These are phyloP conservation scores for Capronia americana DNA, from an alignment of 2,329 filamentous ascomycete species.

Conservation along the genomic window DNA sequence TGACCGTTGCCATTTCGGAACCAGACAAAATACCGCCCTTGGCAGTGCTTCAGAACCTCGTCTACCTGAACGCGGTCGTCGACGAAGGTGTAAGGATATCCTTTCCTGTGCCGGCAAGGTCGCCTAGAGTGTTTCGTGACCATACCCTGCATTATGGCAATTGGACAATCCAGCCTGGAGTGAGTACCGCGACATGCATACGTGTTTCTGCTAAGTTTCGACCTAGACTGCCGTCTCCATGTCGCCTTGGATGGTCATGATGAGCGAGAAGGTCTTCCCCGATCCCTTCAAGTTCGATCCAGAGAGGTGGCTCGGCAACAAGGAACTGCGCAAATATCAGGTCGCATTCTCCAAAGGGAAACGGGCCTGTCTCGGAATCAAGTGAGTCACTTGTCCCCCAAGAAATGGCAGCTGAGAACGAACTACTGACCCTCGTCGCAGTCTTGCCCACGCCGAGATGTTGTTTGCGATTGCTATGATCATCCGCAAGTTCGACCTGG, in stretches of 20 bases:
- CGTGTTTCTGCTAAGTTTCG: constrained; percentile 18
- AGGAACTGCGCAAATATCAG: constrained; percentile 44
- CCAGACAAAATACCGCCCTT: constrained; percentile 30
- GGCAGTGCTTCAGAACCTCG: constrained; percentile 48
- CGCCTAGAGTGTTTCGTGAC: constrained; percentile 39
- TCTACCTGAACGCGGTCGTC: constrained; percentile 42
- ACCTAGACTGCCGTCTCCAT: constrained; percentile 46
- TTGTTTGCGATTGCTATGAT: constrained; percentile 27
- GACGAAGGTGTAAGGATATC: constrained; percentile 22
- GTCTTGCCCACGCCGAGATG: constrained; percentile 31
- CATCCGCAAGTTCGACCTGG: constrained; percentile 29
- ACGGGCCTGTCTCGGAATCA: constrained; percentile 56
- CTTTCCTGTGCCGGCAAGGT: constrained; percentile 41
- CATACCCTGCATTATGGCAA: constrained; percentile 15
- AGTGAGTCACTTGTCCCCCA: constrained; percentile 34
- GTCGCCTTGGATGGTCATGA: constrained; percentile 46
- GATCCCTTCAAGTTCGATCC: constrained; percentile 46
- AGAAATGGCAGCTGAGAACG: background rate
- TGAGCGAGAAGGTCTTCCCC: constrained; percentile 48
- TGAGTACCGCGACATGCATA: background rate
- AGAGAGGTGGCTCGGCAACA: constrained; percentile 46
- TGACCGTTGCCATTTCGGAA: constrained; percentile 26
- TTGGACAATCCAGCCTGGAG: constrained; percentile 19
- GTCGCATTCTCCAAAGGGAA: constrained; percentile 51
- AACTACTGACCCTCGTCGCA: constrained; percentile 1